phyloP scores from a whole-genome alignment of 441 rosid genomes.

The Flueggea neowawraea region DNA sequence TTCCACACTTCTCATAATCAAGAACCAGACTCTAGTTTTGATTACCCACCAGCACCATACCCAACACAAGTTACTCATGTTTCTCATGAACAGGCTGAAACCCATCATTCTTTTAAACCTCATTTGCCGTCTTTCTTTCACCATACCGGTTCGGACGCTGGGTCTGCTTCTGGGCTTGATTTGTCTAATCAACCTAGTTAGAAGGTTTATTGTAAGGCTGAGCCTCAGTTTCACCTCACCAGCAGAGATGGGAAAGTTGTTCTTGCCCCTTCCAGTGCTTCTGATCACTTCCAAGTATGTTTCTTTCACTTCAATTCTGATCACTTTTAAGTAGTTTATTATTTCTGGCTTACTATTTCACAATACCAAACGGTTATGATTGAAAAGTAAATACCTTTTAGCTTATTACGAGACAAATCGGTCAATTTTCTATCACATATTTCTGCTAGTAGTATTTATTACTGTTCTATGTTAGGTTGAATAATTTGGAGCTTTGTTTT shows the following conservation, averaged over 20 bases:
- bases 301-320: not conserved
- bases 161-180: constrained; percentile 23
- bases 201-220: constrained; percentile 68
- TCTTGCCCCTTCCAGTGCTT: constrained; percentile 54
- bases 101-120: constrained; percentile 33
- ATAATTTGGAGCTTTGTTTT: too few relatives aligned
- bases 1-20: constrained; percentile 21
- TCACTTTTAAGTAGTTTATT: not conserved
- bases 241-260: constrained; percentile 59
- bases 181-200: constrained; percentile 41
- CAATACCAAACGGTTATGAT: too few relatives aligned
- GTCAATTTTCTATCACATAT: too few relatives aligned
- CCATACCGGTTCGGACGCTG: constrained; percentile 25
- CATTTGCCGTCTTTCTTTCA: constrained; percentile 36
- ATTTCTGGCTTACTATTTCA: too few relatives aligned
- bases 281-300: constrained; percentile 60
- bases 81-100: constrained; percentile 29
- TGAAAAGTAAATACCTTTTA: too few relatives aligned
- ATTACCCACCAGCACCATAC: constrained; percentile 26
- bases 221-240: constrained; percentile 50
- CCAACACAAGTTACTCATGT: constrained; percentile 32
- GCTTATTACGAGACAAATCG: too few relatives aligned
- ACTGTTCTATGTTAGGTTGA: too few relatives aligned
- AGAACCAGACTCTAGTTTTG: not conserved
- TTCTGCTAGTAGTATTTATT: too few relatives aligned